phyloP scores from a whole-genome alignment of 2,329 filamentous ascomycete genomes.

The Aulographum hederae region DNA sequence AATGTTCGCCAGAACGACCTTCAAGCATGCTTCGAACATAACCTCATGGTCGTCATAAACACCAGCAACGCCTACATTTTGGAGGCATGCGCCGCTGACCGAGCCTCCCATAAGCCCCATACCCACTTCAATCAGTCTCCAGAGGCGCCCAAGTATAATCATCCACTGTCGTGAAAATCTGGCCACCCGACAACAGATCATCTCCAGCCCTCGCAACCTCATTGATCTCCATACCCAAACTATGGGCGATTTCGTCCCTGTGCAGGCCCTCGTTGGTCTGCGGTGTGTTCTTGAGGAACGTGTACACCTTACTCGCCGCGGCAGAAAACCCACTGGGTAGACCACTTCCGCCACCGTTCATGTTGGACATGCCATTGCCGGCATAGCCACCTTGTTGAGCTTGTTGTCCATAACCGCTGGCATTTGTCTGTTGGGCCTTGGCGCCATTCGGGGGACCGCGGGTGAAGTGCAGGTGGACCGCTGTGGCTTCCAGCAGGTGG shows the following conservation, averaged over 20 bases:
- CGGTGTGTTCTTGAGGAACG: slow-evolving; percentile 45
- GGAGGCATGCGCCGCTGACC: too few relatives aligned
- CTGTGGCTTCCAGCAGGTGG: slow-evolving; percentile 78
- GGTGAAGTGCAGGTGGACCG: slow-evolving; percentile 70
- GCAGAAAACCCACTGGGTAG: slow-evolving; percentile 28
- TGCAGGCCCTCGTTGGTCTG: slow-evolving; percentile 73
- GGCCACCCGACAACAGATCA: slow-evolving; percentile 53
- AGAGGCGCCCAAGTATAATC: slow-evolving; percentile 83
- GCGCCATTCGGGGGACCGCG: slow-evolving; percentile 38
- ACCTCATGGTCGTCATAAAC: too few relatives aligned
- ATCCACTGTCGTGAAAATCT: slow-evolving; percentile 83
- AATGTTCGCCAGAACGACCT: too few relatives aligned
- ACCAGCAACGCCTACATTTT: too few relatives aligned
- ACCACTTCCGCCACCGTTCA: slow-evolving; percentile 7
- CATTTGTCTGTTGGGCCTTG: slow-evolving; percentile 18
- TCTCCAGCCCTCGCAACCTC: slow-evolving; percentile 66
- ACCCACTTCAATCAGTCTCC: too few relatives aligned
- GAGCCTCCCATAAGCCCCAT: too few relatives aligned
- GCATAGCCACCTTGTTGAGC: slow-evolving; percentile 12
- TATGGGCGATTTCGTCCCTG: slow-evolving; percentile 54
- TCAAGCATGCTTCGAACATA: too few relatives aligned
- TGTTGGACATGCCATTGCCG: slow-evolving; percentile 17
- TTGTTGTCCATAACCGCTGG: slow-evolving; percentile 5
- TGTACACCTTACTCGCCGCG: slow-evolving; percentile 51
- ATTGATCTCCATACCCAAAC: slow-evolving; percentile 43